Evolutionary conservation across 2,329 filamentous ascomycete species (phyloP).

Genomic region (Dothistroma septosporum): DNA sequence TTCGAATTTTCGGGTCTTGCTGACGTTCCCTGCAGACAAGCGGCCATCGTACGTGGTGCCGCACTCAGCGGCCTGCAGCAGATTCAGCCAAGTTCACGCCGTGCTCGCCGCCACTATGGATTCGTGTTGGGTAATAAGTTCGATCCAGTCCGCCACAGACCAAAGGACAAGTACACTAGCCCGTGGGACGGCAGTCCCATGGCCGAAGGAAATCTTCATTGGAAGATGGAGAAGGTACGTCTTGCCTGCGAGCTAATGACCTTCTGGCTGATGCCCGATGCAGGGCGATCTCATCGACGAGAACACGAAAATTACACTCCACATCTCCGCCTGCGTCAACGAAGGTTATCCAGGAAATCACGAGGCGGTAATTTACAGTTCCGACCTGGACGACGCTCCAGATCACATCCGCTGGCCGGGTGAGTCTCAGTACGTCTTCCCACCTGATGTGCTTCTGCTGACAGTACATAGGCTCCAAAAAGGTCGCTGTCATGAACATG

Average conservation of each 20-base stretch:
- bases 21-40: conserved; percentile 5
- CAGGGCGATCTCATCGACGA: conserved; percentile 17
- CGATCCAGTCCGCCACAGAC: conserved; percentile 7
- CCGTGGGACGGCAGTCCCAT: neutral
- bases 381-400: conserved; percentile 8
- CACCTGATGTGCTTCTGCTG: neutral
- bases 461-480: neutral
- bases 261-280: neutral
- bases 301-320: conserved; percentile 5
- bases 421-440: neutral
- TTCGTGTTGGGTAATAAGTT: neutral
- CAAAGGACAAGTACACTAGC: neutral
- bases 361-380: conserved; percentile 3
- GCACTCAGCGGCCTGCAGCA: conserved; percentile 10
- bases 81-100: conserved; percentile 14
- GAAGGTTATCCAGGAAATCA: neutral
- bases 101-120: conserved; percentile 13
- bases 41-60: conserved; percentile 17
- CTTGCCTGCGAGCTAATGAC: neutral
- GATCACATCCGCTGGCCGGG: neutral
- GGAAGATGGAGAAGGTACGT: conserved; percentile 11
- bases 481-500: neutral
- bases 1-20: neutral
- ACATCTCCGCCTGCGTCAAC: neutral
- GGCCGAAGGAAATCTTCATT: neutral